Evolutionary conservation across 169 alveolate genomes (phyloP), one percentile per base, ranked within the genome.

Genomic region (Cryptosporidium ubiquitum): DNA sequence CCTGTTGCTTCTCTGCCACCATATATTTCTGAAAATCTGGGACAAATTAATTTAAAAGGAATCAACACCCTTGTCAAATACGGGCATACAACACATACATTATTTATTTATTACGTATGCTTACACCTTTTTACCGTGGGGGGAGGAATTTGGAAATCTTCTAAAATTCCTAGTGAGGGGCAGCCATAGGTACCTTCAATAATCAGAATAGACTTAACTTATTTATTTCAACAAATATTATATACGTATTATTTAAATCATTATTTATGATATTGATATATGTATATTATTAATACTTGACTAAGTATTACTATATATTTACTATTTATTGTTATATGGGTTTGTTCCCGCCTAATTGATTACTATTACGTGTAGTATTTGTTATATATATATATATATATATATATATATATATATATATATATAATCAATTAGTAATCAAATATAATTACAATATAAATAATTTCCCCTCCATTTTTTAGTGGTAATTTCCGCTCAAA

Each of bases 11-110:
- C 89, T 79, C 89, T 42, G 47, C 75, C 75, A 64, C 75, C 89
- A 79, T 79, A 79, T 79, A 79, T 79, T 47, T 31, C 23, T 60
- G 10, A 79, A 42, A 40, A 29, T n/a, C 66, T 64, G 75, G 89
- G 39, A 44, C 37, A 58, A 58, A 60, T 40, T 23, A 44, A 64
- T 79, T 44, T 37, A 42, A 37, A 69, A 79, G 73, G 55, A 79
- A 79, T 79, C 58, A 44, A 26, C 89, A 79, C 89, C 89, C 89
- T 40, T 44, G 39, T 79, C n/a, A 79, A 58, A 23, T 29, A 42
- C 64, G 89, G 89, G 89, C 68, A 66, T 58, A 79, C 89, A 79
- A 61, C 75, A 75, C 86, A 79, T 79, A 79, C 79, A 64, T 73
- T 73, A 64, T 79, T 79, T 64, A 20, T 64, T 64, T 12, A 31